Evolutionary conservation across 345 rosid genomes (phyloP), one percentile per base, ranked within the genome.

Genomic region (Gossypium bickii): DNA sequence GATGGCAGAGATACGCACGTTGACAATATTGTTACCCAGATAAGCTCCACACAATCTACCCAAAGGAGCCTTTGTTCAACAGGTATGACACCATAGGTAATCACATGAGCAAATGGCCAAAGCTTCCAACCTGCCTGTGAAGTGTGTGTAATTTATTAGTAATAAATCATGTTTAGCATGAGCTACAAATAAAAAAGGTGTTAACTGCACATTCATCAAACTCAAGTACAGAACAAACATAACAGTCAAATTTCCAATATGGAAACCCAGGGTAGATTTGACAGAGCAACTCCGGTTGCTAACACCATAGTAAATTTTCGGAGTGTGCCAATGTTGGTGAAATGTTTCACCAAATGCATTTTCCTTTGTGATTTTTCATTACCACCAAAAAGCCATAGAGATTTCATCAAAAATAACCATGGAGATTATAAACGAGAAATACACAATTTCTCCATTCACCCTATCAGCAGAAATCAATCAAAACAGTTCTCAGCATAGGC

Each of bases 101-200:
- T 84, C 76, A 94, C 76, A 74, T 92, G 98, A 73, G 97, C 97
- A 80, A 93, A 89, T 56, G 97, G 97, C 98, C 98, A 92, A 49
- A 94, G 93, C 81, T 90, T 94, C 97, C 97, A 94, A 43, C 97
- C 97, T 25, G 97, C 97, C 97, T 94, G 90, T 71, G 29, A 69
- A 51, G 60, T 29, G 18, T 3, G 16, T 2, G 20, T 7, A 55
- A 22, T 20, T 20, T 49, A 7, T 47, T 43, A 59, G 64, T 27
- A 61, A 27, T 25, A 73, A 17, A n/a, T 60, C 57, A 49, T 60
- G 17, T 27, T 44, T 20, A 43, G 9, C 56, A 38, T 70, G 47
- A 20, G 12, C 58, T 24, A 20, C 9, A 24, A 73, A 24, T 9
- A 61, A 47, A 45, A 45, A 47, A 12, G 44, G 49, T 47, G 56